Base-by-base conservation (phyloP, 108 stramenopile genomes). In the Cyclotella baltica region DNA sequence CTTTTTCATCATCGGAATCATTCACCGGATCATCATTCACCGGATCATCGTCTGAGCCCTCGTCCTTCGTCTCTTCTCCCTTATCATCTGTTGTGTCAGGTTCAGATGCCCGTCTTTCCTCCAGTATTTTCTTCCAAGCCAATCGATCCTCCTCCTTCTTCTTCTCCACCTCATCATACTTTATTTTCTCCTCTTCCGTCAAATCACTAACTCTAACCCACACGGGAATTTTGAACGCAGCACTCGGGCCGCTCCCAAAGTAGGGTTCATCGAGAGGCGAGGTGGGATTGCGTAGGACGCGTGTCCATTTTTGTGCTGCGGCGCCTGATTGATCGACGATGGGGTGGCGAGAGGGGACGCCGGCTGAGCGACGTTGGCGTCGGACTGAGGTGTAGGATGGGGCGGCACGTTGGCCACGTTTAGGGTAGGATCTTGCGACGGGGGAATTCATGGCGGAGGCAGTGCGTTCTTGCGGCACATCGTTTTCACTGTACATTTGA, bases 151-250 rank as follows among this genome's bases (percentile, higher is more conserved):
- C 69, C 64, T 58, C 73, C 36, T 51, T 53, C 62, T 62, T 38
- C 58, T 36, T 59, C 72, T 81, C 62, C 22, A 57, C 63, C 33
- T 66, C 63, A 23, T 75, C 70, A 58, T 75, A 82, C 25, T 10
- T 46, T 25, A 22, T 29, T 31, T 50, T 52, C 52, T 82, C 81
- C 47, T 70, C 73, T 51, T 37, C 37, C 22, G 73, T 82, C 25
- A 82, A 67, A 25, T 82, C 81, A 23, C 69, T 67, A 22, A 74
- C 59, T 22, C 68, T 28, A 2, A 81, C 80, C 73, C 73, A 81
- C 35, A 56, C 70, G 1, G 80, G 80, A 8, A 81, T 36, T 25
- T 40, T 6, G 43, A 81, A 81, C 9, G 59, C 43, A 40, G 80
- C 80, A 23, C 15, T 81, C 20, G 73, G 67, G 10, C 59, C 25